Conservation (phyloP, 108 stramenopile genomes). For the Skeletonema menzelii region DNA sequence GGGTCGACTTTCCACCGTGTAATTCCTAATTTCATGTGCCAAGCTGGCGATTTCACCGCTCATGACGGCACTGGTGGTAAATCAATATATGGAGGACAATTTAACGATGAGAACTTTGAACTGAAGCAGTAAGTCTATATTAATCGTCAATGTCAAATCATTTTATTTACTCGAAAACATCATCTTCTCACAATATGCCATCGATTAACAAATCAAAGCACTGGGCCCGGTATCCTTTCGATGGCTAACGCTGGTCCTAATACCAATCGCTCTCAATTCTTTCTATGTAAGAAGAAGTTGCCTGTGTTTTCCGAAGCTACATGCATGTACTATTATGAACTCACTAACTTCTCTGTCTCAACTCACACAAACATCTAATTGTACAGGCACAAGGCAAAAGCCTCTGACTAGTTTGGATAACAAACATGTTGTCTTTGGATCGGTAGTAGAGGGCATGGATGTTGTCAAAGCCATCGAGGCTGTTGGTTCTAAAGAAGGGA, state of each 20-base stretch:
- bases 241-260: constrained; percentile 96
- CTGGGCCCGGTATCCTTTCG: constrained; percentile 78
- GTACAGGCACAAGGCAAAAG: too few relatives aligned
- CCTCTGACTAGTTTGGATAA: too few relatives aligned
- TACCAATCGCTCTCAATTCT: constrained; percentile 76
- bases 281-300: constrained; percentile 7
- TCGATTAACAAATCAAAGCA: constrained; percentile 4
- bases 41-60: constrained; percentile 93
- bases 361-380: too few relatives aligned
- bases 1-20: constrained; percentile 93
- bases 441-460: constrained; percentile 68
- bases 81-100: too few relatives aligned
- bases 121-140: too few relatives aligned
- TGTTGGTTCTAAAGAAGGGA: constrained; percentile 74
- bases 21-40: constrained; percentile 92
- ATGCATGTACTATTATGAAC: too few relatives aligned
- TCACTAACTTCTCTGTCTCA: too few relatives aligned
- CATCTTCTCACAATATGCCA: too few relatives aligned
- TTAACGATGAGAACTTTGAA: too few relatives aligned
- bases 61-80: constrained; percentile 10
- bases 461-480: constrained; percentile 88
- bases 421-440: constrained; percentile 86
- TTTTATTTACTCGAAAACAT: constrained; percentile 25
- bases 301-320: background rate
- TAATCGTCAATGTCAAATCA: too few relatives aligned